Percentiles rank a stretch among this genome's conserved stretches.
phyloP scores from a whole-genome alignment of 2,329 filamentous ascomycete species.

The Venturia aucupariae region DNA sequence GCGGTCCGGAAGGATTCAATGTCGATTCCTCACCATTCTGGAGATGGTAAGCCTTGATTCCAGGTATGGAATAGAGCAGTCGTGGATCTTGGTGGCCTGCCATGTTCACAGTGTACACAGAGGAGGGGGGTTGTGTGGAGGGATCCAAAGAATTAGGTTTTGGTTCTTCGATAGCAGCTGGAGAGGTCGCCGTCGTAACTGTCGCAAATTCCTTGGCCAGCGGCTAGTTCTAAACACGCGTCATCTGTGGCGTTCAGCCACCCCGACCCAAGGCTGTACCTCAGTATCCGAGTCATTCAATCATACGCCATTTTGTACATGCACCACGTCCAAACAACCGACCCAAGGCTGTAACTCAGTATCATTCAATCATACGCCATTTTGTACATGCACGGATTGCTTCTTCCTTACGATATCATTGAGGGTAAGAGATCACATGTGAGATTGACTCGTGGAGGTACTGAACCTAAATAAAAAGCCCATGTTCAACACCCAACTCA shows the following conservation, averaged over 20 bases:
- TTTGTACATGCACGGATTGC: too few species aligned
- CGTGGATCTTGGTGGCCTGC: conserved; percentile 44
- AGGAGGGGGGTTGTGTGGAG: neutral
- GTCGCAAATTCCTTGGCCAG: neutral
- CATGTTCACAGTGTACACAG: neutral
- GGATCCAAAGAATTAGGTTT: neutral
- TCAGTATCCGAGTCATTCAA: too few species aligned
- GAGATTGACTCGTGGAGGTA: too few species aligned
- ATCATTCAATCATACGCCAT: too few species aligned
- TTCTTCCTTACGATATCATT: too few species aligned
- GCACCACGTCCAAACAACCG: too few species aligned
- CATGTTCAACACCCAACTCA: neutral
- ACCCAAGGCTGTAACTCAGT: too few species aligned
- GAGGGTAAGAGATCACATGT: too few species aligned
- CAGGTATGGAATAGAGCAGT: conserved; percentile 55
- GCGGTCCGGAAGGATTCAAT: conserved; percentile 75
- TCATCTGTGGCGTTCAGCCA: neutral
- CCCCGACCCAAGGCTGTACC: too few species aligned
- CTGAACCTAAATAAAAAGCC: neutral
- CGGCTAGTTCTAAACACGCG: neutral
- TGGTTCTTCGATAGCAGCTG: neutral
- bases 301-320: too few species aligned
- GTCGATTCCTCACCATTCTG: conserved; percentile 75
- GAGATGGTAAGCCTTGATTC: conserved; percentile 86
- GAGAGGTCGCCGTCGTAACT: neutral